Base-by-base conservation (phyloP, 352 stramenopile genomes). In the Globisporangium cylindrosporum region DNA sequence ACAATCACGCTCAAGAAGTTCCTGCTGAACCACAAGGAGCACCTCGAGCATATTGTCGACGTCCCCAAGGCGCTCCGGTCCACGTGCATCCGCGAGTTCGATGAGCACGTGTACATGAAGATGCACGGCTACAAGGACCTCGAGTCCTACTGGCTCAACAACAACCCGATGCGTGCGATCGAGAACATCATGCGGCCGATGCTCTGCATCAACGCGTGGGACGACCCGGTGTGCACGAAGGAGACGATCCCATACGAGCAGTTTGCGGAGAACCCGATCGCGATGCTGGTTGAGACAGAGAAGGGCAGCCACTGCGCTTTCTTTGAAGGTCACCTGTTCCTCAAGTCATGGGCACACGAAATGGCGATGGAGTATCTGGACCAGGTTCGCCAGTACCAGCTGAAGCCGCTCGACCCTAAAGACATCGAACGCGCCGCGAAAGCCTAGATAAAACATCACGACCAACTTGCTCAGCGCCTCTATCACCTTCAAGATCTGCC, bases 301-400 rank as follows among this genome's bases (percentile, higher is more conserved):
- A 73, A 89, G 10, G 86, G 86, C 27, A 87, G 81, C 49, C 86
- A 94, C 62, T 94, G 86, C 55, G 86, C 82, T 63, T 94, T 93
- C 73, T 94, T 71, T 69, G 80, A 94, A 60, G 82, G 83, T 18
- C 73, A 77, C 53, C 54, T 86, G 24, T 32, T 74, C 24, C 78
- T 91, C 64, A 89, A 90, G 64, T 90, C 84, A 0, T 94, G 84
- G 82, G 84, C 81, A 20, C 65, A 89, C 62, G 68, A 71, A 41
- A 76, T 72, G 14, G 78, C 81, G 2, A 80, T 94, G 70, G 70
- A 73, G 32, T 94, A 94, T 59, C 73, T 94, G 10, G 68, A 87
- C 29, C 69, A 67, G 9, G 71, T 91, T 14, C 81, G 81, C 18
- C 77, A 80, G 62, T 92, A 77, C 27, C 54, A 71, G 27, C 49